phyloP scores from a whole-genome alignment of 2,329 filamentous ascomycete genomes.

The Sphaceloma murrayae region DNA sequence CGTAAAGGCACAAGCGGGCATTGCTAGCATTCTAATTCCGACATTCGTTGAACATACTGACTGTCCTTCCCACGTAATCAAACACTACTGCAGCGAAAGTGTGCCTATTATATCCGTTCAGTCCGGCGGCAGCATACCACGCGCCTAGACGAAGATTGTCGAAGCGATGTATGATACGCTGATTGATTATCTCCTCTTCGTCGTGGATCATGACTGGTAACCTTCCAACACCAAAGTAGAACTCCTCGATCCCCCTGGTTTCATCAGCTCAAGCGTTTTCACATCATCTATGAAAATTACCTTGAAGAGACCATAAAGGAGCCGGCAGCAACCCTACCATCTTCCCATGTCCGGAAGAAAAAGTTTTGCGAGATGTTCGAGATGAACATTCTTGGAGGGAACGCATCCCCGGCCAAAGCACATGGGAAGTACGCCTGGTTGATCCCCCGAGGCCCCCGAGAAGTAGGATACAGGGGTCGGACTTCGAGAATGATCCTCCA shows the following conservation, averaged over 20 bases:
- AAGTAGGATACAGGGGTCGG: background rate
- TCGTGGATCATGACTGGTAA: background rate
- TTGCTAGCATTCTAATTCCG: too few relatives aligned
- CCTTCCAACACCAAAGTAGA: background rate
- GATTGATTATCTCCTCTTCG: background rate
- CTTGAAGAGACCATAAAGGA: background rate
- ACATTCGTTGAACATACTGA: too few relatives aligned
- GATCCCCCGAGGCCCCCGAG: background rate
- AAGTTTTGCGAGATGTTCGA: background rate
- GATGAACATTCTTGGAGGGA: background rate
- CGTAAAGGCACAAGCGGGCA: too few relatives aligned
- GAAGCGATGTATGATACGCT: conserved; percentile 1
- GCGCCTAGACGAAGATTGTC: background rate
- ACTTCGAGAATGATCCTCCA: conserved; percentile 1
- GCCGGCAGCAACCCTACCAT: conserved; percentile 1
- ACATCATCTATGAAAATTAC: too few relatives aligned
- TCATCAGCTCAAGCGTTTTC: too few relatives aligned
- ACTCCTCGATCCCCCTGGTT: background rate
- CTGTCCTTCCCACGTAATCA: too few relatives aligned
- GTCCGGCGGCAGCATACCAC: background rate
- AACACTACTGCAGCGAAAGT: background rate
- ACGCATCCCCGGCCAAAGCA: background rate
- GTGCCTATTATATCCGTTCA: background rate
- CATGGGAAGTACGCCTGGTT: background rate
- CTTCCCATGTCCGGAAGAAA: background rate